phyloP scores from a whole-genome alignment of 371 early-diverging fungal species.

The Mortierella sp. region DNA sequence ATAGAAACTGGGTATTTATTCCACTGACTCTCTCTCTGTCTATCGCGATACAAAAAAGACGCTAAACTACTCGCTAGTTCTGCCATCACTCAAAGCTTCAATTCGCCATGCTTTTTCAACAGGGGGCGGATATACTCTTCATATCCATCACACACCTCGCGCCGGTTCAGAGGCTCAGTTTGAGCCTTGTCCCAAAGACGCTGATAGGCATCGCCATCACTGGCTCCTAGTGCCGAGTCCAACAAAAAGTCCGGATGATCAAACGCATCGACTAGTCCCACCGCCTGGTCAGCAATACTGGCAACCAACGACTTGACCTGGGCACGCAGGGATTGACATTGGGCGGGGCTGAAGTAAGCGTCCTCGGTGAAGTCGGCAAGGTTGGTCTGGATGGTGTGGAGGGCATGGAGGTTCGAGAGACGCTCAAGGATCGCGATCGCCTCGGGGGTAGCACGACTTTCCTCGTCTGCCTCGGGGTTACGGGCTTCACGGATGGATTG shows the following conservation, averaged over 20 bases:
- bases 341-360: constrained; percentile 64
- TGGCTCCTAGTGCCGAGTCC: constrained; percentile 81
- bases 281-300: constrained; percentile 77
- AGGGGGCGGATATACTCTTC: constrained; percentile 70
- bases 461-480: constrained; percentile 33
- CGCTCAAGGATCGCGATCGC: constrained; percentile 59
- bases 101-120: constrained; percentile 57
- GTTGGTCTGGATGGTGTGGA: constrained; percentile 75
- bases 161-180: constrained; percentile 76
- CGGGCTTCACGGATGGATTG: constrained; percentile 62
- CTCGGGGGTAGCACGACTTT: constrained; percentile 49
- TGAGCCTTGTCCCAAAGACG: constrained; percentile 73
- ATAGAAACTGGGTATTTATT: neutral
- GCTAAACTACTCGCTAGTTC: neutral
- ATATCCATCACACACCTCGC: constrained; percentile 68
- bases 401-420: constrained; percentile 69
- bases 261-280: constrained; percentile 83
- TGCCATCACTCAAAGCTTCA: constrained; percentile 35
- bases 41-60: neutral
- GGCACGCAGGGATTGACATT: constrained; percentile 64
- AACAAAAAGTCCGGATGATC: constrained; percentile 81
- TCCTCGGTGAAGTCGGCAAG: constrained; percentile 73
- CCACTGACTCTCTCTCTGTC: neutral
- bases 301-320: constrained; percentile 66
- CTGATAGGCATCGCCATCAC: constrained; percentile 81